phyloP scores from a whole-genome alignment of 2,329 filamentous ascomycete species.

The Cytospora chrysosperma region DNA sequence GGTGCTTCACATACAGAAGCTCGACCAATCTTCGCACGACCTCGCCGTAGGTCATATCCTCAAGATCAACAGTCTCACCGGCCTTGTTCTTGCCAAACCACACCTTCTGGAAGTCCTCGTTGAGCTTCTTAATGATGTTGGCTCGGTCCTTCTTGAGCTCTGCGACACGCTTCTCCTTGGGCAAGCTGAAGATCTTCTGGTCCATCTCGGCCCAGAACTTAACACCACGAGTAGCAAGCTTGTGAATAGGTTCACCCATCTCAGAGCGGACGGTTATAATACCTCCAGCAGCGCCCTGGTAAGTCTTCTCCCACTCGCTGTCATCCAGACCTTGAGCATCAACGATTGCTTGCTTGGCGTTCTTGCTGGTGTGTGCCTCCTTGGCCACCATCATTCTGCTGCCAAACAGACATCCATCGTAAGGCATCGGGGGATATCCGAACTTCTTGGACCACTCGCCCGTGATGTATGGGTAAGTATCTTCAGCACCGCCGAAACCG shows the following conservation, averaged over 20 bases:
- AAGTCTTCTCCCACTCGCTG: slow-evolving; percentile 85
- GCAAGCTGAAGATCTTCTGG: slow-evolving; percentile 92
- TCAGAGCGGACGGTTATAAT: slow-evolving; percentile 96
- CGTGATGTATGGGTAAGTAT: slow-evolving; percentile 89
- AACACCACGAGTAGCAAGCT: slow-evolving; percentile 94
- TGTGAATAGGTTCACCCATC: slow-evolving; percentile 99
- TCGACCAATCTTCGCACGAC: slow-evolving; percentile 85
- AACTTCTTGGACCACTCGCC: slow-evolving; percentile 85
- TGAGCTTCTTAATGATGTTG: slow-evolving; percentile 93
- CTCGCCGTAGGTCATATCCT: slow-evolving; percentile 94
- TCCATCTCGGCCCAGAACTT: slow-evolving; percentile 99
- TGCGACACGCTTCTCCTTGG: slow-evolving; percentile 88
- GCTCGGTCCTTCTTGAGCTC: slow-evolving; percentile 86
- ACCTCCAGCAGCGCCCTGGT: slow-evolving; percentile 86
- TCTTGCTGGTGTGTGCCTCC: slow-evolving; percentile 84
- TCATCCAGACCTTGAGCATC: slow-evolving; percentile 83
- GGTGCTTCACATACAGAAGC: slow-evolving; percentile 87
- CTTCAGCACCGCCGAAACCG: slow-evolving; percentile 85
- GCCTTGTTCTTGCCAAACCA: slow-evolving; percentile 89
- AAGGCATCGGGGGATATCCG: slow-evolving; percentile 90
- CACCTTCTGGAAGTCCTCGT: slow-evolving; percentile 94
- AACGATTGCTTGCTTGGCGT: slow-evolving; percentile 86
- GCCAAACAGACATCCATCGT: slow-evolving; percentile 86
- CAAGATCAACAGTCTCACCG: slow-evolving; percentile 79
- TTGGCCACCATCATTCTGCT: slow-evolving; percentile 95